Base-by-base conservation (phyloP, 352 stramenopile species). In the Elongisporangium prolatum region DNA sequence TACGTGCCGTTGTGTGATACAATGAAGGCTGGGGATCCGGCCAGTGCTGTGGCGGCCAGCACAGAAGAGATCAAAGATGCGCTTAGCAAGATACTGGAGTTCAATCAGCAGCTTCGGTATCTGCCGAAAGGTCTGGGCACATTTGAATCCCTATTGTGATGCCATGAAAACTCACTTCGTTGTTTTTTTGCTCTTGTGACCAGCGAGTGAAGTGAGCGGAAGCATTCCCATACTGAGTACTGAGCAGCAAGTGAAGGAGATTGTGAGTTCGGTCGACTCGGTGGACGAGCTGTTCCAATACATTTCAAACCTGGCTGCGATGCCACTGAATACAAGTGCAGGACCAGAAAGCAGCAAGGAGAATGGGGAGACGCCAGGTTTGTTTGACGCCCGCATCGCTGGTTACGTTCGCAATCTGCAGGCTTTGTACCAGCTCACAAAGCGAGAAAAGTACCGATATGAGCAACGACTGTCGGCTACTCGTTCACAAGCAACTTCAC, bases 221-320 rank as follows among this genome's bases (percentile, higher is more conserved):
- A 50, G 51, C 4, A 50, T 75, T 28, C 49, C 63, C 17, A 40
- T 57, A 3, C 65, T 57, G 44, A 89, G 53, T 40, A 34, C 64
- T 0, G 73, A 90, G 38, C 79, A 90, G 52, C 73, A 91, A 48
- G 63, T 93, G 21, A 76, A 91, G 25, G 80, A 85, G n/a, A 66
- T 93, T 34, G 66, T 87, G 55, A 90, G 74, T 60, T 74, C 82
- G 1, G 84, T 90, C 18, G 86, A 95, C 60, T 87, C 84, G 18
- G 66, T 86, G 48, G 75, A 89, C 18, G 86, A 91, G 50, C 54
- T 95, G 24, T 95, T 95, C 60, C 77, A 86, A 44, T 84, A 92
- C 63, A 87, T 95, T 40, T 86, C 80, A 0, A 78, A 74, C 44
- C 58, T 95, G 20, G 75, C 84, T 20, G 66, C 70, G 44, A 64